Conservation (phyloP, 345 rosid genomes). For the Barbarea vulgaris region DNA sequence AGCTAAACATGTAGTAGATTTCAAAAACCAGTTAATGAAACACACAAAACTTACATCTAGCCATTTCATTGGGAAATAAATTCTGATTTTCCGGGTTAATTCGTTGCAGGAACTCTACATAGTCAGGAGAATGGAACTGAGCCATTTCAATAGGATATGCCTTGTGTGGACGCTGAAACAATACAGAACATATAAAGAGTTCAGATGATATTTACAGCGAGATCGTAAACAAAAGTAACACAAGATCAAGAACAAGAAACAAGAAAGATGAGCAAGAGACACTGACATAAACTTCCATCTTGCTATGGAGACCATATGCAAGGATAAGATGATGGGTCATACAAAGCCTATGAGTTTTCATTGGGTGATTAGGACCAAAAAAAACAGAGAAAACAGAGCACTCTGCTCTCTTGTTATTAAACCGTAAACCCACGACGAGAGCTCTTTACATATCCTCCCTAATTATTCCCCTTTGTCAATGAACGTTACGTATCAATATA, state of each 20-base stretch:
- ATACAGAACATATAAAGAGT: constrained; percentile 4
- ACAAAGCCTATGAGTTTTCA: constrained; percentile 97
- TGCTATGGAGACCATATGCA: constrained; percentile 85
- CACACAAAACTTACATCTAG: constrained; percentile 57
- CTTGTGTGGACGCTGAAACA: constrained; percentile 92
- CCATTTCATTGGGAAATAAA: constrained; percentile 60
- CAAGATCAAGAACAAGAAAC: background rate
- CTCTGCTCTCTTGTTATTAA: too few relatives aligned
- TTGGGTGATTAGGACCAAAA: constrained; percentile 97
- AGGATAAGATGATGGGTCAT: constrained; percentile 99
- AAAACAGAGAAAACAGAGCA: too few relatives aligned
- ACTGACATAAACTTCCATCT: constrained; percentile 95
- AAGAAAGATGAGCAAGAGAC: constrained; percentile 15
- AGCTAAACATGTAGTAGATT: background rate
- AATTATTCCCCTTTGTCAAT: too few relatives aligned
- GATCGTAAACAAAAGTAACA: background rate
- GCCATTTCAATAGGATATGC: constrained; percentile 98
- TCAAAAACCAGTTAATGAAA: background rate
- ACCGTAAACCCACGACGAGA: too few relatives aligned
- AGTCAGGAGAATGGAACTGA: constrained; percentile 92
- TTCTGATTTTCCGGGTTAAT: constrained; percentile 74
- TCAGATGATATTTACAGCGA: background rate
- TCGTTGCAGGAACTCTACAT: constrained; percentile 89
- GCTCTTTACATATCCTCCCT: too few relatives aligned
- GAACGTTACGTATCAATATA: too few relatives aligned